These are phyloP conservation scores for Ceratopteris richardii DNA, from an alignment of 75 land plant genomes.

Conservation along the genomic window DNA sequence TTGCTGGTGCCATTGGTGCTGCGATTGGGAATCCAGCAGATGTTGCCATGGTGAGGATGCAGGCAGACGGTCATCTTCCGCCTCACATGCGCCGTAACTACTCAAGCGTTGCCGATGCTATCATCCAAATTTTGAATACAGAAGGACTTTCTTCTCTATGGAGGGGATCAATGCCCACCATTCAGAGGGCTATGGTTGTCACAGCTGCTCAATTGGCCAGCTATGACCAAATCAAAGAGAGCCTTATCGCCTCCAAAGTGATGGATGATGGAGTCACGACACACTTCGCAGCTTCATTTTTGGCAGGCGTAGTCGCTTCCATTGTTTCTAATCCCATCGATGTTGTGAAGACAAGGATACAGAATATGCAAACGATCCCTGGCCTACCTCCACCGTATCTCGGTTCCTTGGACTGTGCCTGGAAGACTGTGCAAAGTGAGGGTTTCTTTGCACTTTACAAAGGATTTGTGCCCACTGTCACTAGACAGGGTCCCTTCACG, in stretches of 20 bases:
- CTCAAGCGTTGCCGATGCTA: slow-evolving; percentile 19
- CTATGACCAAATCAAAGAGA: slow-evolving; percentile 20
- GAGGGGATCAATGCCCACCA: slow-evolving; percentile 20
- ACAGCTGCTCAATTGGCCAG: slow-evolving; percentile 33
- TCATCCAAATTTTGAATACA: slow-evolving; percentile 11
- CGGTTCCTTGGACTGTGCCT: slow-evolving; percentile 17
- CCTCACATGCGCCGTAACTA: slow-evolving; percentile 14
- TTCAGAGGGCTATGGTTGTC: slow-evolving; percentile 24
- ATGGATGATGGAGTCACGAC: slow-evolving; percentile 3
- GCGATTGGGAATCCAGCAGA: slow-evolving; percentile 17
- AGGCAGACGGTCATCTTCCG: slow-evolving; percentile 16
- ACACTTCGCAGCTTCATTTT: slow-evolving; percentile 7
- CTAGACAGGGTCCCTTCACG: slow-evolving; percentile 21
- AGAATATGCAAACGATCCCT: slow-evolving; percentile 2
- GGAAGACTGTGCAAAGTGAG: slow-evolving; percentile 14
- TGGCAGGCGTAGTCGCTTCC: slow-evolving; percentile 13
- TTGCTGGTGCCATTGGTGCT: slow-evolving; percentile 15
- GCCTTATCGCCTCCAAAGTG: background rate
- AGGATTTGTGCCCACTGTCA: slow-evolving; percentile 20
- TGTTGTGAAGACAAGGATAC: slow-evolving; percentile 17
- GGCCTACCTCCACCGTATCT: slow-evolving; percentile 1
- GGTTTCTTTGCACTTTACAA: slow-evolving; percentile 21
- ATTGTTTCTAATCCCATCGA: slow-evolving; percentile 16
- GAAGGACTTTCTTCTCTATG: slow-evolving; percentile 17
- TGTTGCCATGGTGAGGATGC: slow-evolving; percentile 21